phyloP scores from a whole-genome alignment of 2,329 filamentous ascomycete genomes.

The Penicillium sp. region DNA sequence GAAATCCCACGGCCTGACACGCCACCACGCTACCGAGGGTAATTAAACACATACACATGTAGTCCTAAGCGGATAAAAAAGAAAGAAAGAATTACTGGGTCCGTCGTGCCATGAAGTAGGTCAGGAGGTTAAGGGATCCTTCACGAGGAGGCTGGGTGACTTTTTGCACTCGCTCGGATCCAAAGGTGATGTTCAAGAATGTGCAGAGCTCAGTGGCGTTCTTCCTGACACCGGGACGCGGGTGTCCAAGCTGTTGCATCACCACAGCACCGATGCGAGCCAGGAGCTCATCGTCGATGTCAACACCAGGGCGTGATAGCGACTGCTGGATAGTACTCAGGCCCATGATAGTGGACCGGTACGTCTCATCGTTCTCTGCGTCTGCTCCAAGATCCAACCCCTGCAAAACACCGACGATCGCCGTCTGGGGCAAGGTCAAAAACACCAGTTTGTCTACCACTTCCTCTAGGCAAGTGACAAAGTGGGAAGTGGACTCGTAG shows the following conservation, averaged over 20 bases:
- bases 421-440: slow-evolving; percentile 18
- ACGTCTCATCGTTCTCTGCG: slow-evolving; percentile 30
- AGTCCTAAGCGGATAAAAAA: slow-evolving; percentile 1
- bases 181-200: slow-evolving; percentile 29
- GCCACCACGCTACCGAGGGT: slow-evolving; percentile 5
- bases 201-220: slow-evolving; percentile 38
- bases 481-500: slow-evolving; percentile 41
- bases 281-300: slow-evolving; percentile 23
- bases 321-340: slow-evolving; percentile 22
- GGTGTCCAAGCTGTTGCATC: slow-evolving; percentile 31
- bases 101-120: slow-evolving; percentile 36
- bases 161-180: slow-evolving; percentile 27
- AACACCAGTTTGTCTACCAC: slow-evolving; percentile 37
- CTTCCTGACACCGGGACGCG: slow-evolving; percentile 39
- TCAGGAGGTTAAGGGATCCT: slow-evolving; percentile 35
- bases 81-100: slow-evolving; percentile 14
- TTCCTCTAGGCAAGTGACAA: slow-evolving; percentile 42
- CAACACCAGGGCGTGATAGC: slow-evolving; percentile 14
- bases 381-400: slow-evolving; percentile 32
- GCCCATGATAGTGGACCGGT: slow-evolving; percentile 37
- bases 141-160: slow-evolving; percentile 31
- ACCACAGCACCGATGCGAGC: slow-evolving; percentile 34
- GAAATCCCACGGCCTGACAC: slow-evolving; percentile 2
- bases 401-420: slow-evolving; percentile 35
- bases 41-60: slow-evolving; percentile 5